phyloP scores from a whole-genome alignment of 768 basidiomycete genomes.

The Asterophora lycoperdoides region DNA sequence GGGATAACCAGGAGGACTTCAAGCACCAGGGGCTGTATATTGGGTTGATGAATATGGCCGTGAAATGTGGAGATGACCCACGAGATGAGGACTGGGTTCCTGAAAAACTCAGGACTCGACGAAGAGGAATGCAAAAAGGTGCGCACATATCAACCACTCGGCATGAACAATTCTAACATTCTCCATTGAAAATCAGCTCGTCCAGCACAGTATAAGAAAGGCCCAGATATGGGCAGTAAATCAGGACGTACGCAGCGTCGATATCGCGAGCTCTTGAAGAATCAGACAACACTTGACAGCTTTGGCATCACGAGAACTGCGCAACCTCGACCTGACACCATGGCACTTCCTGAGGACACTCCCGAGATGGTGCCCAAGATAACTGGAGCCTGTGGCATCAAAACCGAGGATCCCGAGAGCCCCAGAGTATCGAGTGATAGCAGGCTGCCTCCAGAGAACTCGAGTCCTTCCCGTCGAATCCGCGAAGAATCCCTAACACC shows the following conservation, averaged over 20 bases:
- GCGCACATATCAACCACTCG: too few species aligned
- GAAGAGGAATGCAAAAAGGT: background rate
- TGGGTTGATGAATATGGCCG: background rate
- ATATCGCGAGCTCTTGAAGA: slow-evolving; percentile 3
- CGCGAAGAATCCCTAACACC: too few species aligned
- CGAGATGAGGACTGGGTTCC: background rate
- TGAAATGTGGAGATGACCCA: background rate
- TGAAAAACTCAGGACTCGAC: background rate
- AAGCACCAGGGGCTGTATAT: too few species aligned
- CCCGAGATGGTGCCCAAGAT: too few species aligned
- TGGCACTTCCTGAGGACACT: too few species aligned
- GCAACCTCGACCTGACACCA: too few species aligned
- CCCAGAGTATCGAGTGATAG: too few species aligned
- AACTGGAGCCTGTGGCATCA: too few species aligned
- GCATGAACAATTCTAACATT: background rate
- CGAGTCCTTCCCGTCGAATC: too few species aligned
- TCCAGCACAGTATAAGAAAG: background rate
- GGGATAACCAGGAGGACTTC: too few species aligned
- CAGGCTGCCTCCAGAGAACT: too few species aligned
- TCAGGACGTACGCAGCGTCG: slow-evolving; percentile 1
- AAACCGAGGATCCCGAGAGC: too few species aligned
- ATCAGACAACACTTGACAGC: slow-evolving; percentile 1
- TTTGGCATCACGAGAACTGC: background rate
- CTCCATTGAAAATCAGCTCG: background rate
- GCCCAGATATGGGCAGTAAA: slow-evolving; percentile 13